Evolutionary conservation across 768 basidiomycete species (phyloP).

Genomic region (Pholiota conissans): DNA sequence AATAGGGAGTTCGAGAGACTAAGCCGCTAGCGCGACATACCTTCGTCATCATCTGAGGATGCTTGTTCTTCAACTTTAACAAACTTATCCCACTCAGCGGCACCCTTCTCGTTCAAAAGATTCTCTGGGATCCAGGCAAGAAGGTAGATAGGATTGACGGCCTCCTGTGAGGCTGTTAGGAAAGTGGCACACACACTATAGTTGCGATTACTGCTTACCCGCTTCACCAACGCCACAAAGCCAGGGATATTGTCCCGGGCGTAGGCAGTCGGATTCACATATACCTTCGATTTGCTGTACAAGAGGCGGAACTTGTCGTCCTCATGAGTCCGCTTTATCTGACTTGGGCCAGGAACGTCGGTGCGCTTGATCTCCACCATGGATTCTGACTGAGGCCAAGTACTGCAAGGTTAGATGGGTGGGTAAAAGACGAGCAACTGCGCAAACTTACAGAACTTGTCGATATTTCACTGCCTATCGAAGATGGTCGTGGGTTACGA

Average conservation of each 20-base stretch:
- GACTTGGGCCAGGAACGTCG: conserved; percentile 25
- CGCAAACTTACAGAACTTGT: conserved; percentile 28
- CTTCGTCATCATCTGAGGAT: conserved; percentile 70
- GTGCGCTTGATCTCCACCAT: conserved; percentile 77
- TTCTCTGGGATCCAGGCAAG: conserved; percentile 94
- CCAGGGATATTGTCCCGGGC: conserved; percentile 92
- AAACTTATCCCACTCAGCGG: conserved; percentile 89
- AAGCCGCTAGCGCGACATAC: too few species aligned
- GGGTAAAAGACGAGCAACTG: neutral
- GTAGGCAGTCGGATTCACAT: conserved; percentile 92
- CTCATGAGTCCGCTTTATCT: conserved; percentile 7
- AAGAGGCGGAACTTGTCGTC: conserved; percentile 70
- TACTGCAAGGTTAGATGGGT: neutral
- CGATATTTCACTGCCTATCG: conserved; percentile 26
- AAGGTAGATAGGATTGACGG: conserved; percentile 71
- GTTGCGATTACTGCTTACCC: conserved; percentile 49
- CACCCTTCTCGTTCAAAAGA: conserved; percentile 78
- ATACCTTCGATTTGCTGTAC: conserved; percentile 93
- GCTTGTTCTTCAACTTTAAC: conserved; percentile 76
- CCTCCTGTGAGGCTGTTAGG: conserved; percentile 49
- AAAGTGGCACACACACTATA: neutral
- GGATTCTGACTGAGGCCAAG: conserved; percentile 43
- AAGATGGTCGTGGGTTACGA: conserved; percentile 18
- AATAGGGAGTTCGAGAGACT: too few species aligned
- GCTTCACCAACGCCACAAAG: conserved; percentile 89